Evolutionary conservation across 768 basidiomycete genomes (phyloP).

Genomic region (Mycena rosella): DNA sequence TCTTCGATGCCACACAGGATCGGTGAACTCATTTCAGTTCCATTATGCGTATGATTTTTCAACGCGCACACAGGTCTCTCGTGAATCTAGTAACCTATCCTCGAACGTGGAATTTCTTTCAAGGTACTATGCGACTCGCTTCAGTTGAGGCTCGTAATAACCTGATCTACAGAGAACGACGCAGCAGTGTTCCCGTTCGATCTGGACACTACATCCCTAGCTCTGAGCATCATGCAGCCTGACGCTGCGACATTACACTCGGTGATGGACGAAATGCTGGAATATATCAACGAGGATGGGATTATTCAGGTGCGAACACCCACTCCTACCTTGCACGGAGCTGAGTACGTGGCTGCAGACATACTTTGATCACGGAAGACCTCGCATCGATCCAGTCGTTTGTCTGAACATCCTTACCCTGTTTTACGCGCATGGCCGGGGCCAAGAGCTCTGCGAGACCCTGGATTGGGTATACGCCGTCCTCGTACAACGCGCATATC

Average conservation of each 20-base stretch:
- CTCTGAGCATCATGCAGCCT: slow-evolving; percentile 19
- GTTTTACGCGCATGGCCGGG: slow-evolving; percentile 53
- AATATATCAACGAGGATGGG: slow-evolving; percentile 47
- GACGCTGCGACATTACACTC: slow-evolving; percentile 36
- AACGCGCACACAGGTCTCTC: too few relatives aligned
- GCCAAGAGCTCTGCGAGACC: slow-evolving; percentile 48
- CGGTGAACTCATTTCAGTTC: slow-evolving; percentile 53
- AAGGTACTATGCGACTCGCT: slow-evolving; percentile 47
- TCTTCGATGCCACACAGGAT: slow-evolving; percentile 61
- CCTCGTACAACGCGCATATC: slow-evolving; percentile 52
- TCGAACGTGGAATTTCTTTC: slow-evolving; percentile 68
- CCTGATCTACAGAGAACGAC: slow-evolving; percentile 51
- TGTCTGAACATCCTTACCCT: slow-evolving; percentile 52
- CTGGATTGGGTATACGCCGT: slow-evolving; percentile 53
- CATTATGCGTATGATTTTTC: too few relatives aligned
- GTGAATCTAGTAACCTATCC: slow-evolving; percentile 34
- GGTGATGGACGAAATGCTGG: slow-evolving; percentile 54
- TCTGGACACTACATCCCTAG: slow-evolving; percentile 70
- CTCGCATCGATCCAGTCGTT: slow-evolving; percentile 49
- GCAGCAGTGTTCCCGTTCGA: slow-evolving; percentile 63
- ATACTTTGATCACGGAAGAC: too few relatives aligned
- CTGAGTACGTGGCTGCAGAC: too few relatives aligned
- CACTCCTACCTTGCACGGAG: slow-evolving; percentile 51
- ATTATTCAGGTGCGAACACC: slow-evolving; percentile 9
- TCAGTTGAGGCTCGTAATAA: neutral